Evolutionary conservation across 495 filamentous ascomycete species (phyloP).

Genomic region (Usnea hakonensis): DNA sequence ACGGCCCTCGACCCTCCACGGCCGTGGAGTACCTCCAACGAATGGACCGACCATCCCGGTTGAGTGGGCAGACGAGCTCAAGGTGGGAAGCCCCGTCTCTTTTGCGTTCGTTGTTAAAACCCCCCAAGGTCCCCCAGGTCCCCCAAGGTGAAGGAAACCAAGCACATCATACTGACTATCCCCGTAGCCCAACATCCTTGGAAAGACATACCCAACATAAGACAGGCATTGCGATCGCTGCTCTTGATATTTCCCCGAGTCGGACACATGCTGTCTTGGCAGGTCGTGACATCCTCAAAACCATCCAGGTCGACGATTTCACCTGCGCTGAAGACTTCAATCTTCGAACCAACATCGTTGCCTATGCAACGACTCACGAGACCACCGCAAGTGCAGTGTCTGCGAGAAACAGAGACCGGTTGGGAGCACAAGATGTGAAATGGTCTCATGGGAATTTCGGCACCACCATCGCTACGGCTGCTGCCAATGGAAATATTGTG

Average conservation of each 20-base stretch:
- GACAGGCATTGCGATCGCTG: slow-evolving; percentile 63
- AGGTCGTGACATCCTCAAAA: slow-evolving; percentile 78
- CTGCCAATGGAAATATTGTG: slow-evolving; percentile 77
- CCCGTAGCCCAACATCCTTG: slow-evolving; percentile 52
- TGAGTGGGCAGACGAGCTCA: slow-evolving; percentile 15
- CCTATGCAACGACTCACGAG: slow-evolving; percentile 57
- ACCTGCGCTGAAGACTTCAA: slow-evolving; percentile 70
- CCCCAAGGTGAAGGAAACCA: background rate
- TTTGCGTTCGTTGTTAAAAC: background rate
- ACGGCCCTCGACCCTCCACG: slow-evolving; percentile 48
- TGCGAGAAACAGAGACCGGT: slow-evolving; percentile 56
- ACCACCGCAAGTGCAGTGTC: slow-evolving; percentile 41
- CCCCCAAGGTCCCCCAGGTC: slow-evolving; percentile 8
- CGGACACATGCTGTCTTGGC: slow-evolving; percentile 71
- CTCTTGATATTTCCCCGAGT: slow-evolving; percentile 71
- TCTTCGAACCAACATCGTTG: slow-evolving; percentile 65
- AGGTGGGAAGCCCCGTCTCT: slow-evolving; percentile 14
- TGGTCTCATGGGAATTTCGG: slow-evolving; percentile 65
- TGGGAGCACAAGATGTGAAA: slow-evolving; percentile 76
- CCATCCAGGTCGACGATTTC: slow-evolving; percentile 62
- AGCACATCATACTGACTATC: background rate
- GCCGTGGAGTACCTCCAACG: slow-evolving; percentile 31
- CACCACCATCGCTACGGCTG: slow-evolving; percentile 72
- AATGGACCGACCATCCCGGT: slow-evolving; percentile 5
- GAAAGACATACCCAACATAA: slow-evolving; percentile 61